Conservation (phyloP, 345 rosid species). For the Turnera subulata region DNA sequence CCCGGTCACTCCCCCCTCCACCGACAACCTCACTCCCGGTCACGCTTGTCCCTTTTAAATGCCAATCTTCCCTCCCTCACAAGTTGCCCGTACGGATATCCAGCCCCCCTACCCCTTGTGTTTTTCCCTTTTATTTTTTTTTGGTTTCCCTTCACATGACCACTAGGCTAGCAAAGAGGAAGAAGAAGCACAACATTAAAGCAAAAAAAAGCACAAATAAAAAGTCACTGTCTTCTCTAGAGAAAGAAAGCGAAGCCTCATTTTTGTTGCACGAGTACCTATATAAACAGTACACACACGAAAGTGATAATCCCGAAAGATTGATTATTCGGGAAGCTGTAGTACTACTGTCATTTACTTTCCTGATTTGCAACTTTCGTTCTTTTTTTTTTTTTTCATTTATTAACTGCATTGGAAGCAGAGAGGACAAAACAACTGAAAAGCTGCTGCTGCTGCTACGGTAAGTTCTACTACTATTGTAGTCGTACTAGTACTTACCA, state of each 20-base stretch:
- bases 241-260: background rate
- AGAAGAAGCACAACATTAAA: too few relatives aligned
- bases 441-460: background rate
- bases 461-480: constrained; percentile 4
- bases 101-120: background rate
- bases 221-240: too few relatives aligned
- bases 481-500: too few relatives aligned
- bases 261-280: too few relatives aligned
- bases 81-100: background rate
- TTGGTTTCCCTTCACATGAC: background rate
- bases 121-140: background rate
- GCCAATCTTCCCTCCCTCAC: constrained; percentile 24
- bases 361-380: too few relatives aligned
- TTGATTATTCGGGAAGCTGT: too few relatives aligned
- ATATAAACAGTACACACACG: too few relatives aligned
- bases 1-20: constrained; percentile 20
- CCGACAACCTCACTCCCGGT: constrained; percentile 34
- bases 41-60: constrained; percentile 18
- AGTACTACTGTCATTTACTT: too few relatives aligned
- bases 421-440: background rate
- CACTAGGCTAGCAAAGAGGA: background rate
- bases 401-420: background rate
- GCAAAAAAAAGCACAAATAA: too few relatives aligned
- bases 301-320: constrained; percentile 4
- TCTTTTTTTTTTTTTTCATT: too few relatives aligned